A percentile compares a stretch with the other conserved stretches of the same genome.
Evolutionary conservation across 257 asterid genomes (phyloP).

Genomic region (Jacaranda copaia): DNA sequence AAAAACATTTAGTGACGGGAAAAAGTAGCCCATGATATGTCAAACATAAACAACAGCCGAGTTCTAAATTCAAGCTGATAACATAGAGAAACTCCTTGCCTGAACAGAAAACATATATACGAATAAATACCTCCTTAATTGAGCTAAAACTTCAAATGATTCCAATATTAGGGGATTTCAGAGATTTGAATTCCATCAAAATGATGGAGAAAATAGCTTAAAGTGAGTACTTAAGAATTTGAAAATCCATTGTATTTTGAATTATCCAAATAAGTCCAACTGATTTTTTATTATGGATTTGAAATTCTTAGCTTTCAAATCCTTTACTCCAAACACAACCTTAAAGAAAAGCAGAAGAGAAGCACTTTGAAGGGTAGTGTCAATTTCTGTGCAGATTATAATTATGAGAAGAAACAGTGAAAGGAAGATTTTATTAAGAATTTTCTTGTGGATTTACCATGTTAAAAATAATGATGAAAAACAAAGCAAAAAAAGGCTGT

Average conservation of each 20-base stretch:
- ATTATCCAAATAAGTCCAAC: not conserved
- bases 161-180: not conserved
- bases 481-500: no score
- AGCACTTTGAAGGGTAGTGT: no score
- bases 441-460: no score
- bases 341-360: not conserved
- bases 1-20: not conserved
- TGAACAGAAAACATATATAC: not conserved
- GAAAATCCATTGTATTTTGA: not conserved
- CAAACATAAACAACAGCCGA: not conserved
- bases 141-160: not conserved
- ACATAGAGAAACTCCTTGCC: not conserved
- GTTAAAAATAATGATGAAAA: no score
- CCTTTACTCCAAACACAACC: not conserved
- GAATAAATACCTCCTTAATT: no score
- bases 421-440: no score
- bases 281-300: no score
- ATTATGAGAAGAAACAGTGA: no score
- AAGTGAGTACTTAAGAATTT: not conserved
- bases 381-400: no score
- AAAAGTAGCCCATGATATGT: not conserved
- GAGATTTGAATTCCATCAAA: not conserved
- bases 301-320: not conserved
- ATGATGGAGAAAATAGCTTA: not conserved
- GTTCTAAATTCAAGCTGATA: not conserved